Evolutionary conservation across 2,329 filamentous ascomycete species (phyloP).

Genomic region (Colletotrichum orbiculare): DNA sequence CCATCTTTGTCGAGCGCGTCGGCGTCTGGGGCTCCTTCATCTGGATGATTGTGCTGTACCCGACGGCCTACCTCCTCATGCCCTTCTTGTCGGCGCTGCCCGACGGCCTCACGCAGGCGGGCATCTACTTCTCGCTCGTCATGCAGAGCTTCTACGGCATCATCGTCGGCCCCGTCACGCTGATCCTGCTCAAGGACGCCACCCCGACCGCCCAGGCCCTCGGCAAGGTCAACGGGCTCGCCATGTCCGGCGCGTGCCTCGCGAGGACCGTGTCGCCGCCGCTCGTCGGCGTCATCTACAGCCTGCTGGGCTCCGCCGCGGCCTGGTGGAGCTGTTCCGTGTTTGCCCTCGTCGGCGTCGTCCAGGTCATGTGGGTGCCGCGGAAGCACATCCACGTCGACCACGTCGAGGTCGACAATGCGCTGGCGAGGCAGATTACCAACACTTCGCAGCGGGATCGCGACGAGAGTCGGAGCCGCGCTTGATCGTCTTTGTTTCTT

Average conservation of each 20-base stretch:
- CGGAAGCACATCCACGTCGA: conserved; percentile 39
- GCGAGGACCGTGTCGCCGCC: conserved; percentile 78
- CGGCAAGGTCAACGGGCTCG: conserved; percentile 78
- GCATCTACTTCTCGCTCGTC: conserved; percentile 73
- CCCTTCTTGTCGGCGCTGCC: conserved; percentile 74
- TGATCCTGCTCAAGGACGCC: conserved; percentile 80
- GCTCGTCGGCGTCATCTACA: conserved; percentile 74
- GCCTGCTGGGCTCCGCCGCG: conserved; percentile 61
- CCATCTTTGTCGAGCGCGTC: conserved; percentile 69
- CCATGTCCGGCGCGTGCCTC: conserved; percentile 77
- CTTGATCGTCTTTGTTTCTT: neutral
- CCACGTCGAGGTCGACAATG: conserved; percentile 36
- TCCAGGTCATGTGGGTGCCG: conserved; percentile 36
- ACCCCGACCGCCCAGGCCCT: conserved; percentile 70
- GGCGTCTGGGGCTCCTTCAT: conserved; percentile 77
- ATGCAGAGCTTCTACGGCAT: conserved; percentile 77
- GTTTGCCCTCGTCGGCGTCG: conserved; percentile 25
- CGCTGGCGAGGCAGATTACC: conserved; percentile 19
- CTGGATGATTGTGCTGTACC: conserved; percentile 73
- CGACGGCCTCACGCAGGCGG: conserved; percentile 61
- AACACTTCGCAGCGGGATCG: conserved; percentile 23
- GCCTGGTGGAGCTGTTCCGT: conserved; percentile 53
- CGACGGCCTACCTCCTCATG: conserved; percentile 74
- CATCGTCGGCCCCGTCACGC: conserved; percentile 73
- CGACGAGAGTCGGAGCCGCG: conserved; percentile 23